Percentiles rank a stretch among this genome's conserved stretches.
These are phyloP conservation scores for Mycena metata DNA, from an alignment of 768 basidiomycete species.

Conservation along the genomic window DNA sequence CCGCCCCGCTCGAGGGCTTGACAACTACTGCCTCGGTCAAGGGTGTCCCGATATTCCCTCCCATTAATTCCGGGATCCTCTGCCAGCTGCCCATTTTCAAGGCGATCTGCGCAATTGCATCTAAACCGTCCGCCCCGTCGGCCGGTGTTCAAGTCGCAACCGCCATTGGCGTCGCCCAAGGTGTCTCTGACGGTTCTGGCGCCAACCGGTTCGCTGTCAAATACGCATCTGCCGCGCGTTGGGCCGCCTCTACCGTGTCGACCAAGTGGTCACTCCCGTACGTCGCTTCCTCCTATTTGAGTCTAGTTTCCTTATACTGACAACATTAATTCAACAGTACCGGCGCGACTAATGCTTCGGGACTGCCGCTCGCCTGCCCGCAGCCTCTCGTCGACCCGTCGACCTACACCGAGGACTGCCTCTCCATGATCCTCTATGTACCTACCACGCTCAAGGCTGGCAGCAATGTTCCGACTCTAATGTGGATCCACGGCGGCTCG, in stretches of 20 bases:
- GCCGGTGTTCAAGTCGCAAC: slow-evolving; percentile 53
- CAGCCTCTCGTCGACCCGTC: slow-evolving; percentile 67
- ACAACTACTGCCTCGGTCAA: slow-evolving; percentile 30
- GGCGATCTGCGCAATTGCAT: slow-evolving; percentile 38
- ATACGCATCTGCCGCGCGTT: slow-evolving; percentile 75
- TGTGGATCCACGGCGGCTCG: slow-evolving; percentile 92
- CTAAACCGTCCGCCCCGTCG: not conserved
- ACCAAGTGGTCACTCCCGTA: slow-evolving; percentile 76
- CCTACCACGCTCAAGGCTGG: slow-evolving; percentile 57
- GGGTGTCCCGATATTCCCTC: slow-evolving; percentile 49
- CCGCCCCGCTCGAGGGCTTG: slow-evolving; percentile 35
- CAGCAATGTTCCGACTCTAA: slow-evolving; percentile 63
- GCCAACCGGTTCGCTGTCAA: slow-evolving; percentile 72
- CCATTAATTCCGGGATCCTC: slow-evolving; percentile 56
- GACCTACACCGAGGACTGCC: slow-evolving; percentile 81
- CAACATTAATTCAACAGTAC: slow-evolving; percentile 52
- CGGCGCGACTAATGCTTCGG: slow-evolving; percentile 62
- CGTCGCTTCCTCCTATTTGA: slow-evolving; percentile 42
- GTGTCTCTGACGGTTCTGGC: slow-evolving; percentile 62
- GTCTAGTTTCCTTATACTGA: slow-evolving; percentile 16
- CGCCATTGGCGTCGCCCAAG: slow-evolving; percentile 68
- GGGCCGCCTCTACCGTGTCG: slow-evolving; percentile 67
- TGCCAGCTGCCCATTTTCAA: slow-evolving; percentile 63
- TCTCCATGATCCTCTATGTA: slow-evolving; percentile 83
- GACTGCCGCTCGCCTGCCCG: slow-evolving; percentile 79